A percentile compares a stretch with the other conserved stretches of the same genome.
These are phyloP conservation scores for Achlya hypogyna DNA, from an alignment of 352 stramenopile species.

Conservation along the genomic window DNA sequence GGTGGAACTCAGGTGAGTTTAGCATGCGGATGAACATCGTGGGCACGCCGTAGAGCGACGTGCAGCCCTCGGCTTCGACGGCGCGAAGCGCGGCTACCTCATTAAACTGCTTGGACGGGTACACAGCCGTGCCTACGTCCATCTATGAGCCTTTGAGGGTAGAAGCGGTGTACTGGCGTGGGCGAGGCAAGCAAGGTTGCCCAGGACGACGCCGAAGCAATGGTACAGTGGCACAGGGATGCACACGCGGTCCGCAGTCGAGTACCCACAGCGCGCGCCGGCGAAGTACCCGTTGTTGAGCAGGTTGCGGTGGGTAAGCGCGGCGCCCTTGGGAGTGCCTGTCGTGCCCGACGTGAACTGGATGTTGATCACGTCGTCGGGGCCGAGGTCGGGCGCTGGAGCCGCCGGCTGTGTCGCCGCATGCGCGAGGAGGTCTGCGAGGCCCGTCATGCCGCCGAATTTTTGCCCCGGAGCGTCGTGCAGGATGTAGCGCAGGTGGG, in stretches of 20 bases:
- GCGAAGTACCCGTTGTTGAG: conserved; percentile 26
- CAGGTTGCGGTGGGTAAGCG: conserved; percentile 46
- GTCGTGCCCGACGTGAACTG: conserved; percentile 68
- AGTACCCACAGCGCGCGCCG: conserved; percentile 16
- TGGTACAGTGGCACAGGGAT: conserved; percentile 24
- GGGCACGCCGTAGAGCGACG: conserved; percentile 24
- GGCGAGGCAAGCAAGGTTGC: conserved; percentile 22
- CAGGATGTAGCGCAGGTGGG: conserved; percentile 15
- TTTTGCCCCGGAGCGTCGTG: background rate
- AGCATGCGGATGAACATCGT: conserved; percentile 27
- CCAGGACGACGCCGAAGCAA: conserved; percentile 25
- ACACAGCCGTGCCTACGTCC: conserved; percentile 16
- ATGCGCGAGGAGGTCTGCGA: background rate
- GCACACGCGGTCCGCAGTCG: conserved; percentile 18
- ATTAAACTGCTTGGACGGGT: conserved; percentile 22
- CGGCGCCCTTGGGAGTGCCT: conserved; percentile 56
- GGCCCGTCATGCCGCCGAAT: conserved; percentile 1
- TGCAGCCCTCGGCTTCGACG: conserved; percentile 18
- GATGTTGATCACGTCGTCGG: conserved; percentile 24
- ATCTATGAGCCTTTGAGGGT: background rate
- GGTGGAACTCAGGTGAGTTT: conserved; percentile 17
- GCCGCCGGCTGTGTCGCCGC: background rate
- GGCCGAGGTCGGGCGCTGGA: background rate
- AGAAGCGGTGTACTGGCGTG: conserved; percentile 12
- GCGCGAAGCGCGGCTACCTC: conserved; percentile 7